Evolutionary conservation across 306 rosid genomes (phyloP), one percentile per base, ranked within the genome.

Genomic region (Pyrus bretschneideri): DNA sequence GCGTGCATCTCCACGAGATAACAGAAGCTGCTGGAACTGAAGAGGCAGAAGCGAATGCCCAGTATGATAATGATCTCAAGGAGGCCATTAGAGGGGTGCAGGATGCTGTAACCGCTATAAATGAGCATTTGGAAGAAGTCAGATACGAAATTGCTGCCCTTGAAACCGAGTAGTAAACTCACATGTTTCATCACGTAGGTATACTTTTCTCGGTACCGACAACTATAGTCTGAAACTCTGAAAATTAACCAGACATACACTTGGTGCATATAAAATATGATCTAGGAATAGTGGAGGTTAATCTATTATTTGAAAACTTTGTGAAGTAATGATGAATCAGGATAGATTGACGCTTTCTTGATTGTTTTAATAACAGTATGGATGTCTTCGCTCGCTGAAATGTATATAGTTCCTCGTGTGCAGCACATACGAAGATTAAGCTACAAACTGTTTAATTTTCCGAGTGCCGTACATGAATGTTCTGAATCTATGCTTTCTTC

Each of bases 81-180:
- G 95, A 94, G 82, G 97, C 97, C 63, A 89, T 94, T 62, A 87
- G 85, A 84, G 96, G 96, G 45, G 93, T 94, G 76, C 98, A 94
- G 80, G 95, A 91, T 81, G 85, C 90, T 29, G 92, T 94, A 54
- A 91, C 88, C 6, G 81, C 90, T 76, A 94, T 91, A 29, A 94
- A 90, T 67, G 98, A 94, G 49, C 95, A 90, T 79, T 67, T 94
- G 69, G 97, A 91, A 83, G 97, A 94, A 82, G 91, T 94, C 78
- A 90, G 97, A 90, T 94, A 94, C 66, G 97, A 94, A 85, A 94
- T 94, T 82, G 98, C 83, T 49, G 93, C 96, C 73, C 93, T 89
- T 77, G 95, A 90, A 87, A 72, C 82, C 6, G 92, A 42, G 45
- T 9, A 85, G 79, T 85, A 82, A 82, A 30, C 45, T 75, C 58